Percentiles rank a stretch among this genome's conserved stretches.
phyloP scores from a whole-genome alignment of 768 basidiomycete species.

The Sarcodon aspratus region DNA sequence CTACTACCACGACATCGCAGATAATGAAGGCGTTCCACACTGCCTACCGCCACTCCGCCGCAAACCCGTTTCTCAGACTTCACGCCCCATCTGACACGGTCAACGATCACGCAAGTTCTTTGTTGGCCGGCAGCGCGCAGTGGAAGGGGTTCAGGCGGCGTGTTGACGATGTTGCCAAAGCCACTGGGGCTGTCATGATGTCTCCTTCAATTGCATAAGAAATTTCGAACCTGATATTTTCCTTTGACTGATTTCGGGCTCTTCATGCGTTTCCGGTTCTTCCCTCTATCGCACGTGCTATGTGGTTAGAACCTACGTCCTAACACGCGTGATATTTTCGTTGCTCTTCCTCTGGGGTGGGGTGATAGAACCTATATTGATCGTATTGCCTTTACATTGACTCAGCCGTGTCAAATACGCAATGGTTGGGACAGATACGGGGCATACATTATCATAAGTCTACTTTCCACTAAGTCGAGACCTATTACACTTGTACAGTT shows the following conservation, averaged over 20 bases:
- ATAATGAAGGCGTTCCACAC: conserved; percentile 85
- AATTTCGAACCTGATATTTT: conserved; percentile 2
- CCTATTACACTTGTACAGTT: too few relatives aligned
- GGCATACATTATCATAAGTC: conserved; percentile 30
- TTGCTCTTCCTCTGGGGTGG: conserved; percentile 1
- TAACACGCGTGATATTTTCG: conserved; percentile 2
- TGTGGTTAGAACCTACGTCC: conserved; percentile 1
- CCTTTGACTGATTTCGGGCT: not conserved
- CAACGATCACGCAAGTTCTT: conserved; percentile 41
- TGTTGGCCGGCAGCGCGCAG: conserved; percentile 48
- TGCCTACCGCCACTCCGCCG: conserved; percentile 73
- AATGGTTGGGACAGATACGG: conserved; percentile 91
- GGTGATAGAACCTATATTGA: conserved; percentile 40
- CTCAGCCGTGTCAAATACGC: conserved; percentile 57
- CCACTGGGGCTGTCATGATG: conserved; percentile 30
- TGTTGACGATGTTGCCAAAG: conserved; percentile 66
- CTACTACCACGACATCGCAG: conserved; percentile 25
- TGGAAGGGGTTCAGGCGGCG: conserved; percentile 61
- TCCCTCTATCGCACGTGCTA: not conserved
- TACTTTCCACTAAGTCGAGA: not conserved
- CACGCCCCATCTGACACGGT: conserved; percentile 33
- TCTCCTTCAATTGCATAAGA: conserved; percentile 8
- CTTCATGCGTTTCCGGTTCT: not conserved
- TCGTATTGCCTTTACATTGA: conserved; percentile 63
- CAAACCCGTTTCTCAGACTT: conserved; percentile 80